These are phyloP conservation scores for Camelina hispida DNA, from an alignment of 345 rosid species.

Conservation along the genomic window DNA sequence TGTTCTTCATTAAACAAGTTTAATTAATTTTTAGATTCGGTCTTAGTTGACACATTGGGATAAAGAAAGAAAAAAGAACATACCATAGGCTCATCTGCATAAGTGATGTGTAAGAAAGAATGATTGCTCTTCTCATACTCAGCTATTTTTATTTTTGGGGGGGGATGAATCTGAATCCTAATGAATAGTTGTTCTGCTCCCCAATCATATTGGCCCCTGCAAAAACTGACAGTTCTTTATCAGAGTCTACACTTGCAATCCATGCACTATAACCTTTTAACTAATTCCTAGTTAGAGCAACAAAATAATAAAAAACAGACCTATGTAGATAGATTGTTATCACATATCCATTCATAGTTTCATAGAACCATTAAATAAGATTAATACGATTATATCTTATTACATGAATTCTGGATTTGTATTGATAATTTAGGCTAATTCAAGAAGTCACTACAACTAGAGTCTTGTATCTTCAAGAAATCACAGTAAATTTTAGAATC, in stretches of 20 bases:
- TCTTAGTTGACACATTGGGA: not conserved
- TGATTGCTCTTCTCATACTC: conserved; percentile 29
- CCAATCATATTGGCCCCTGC: conserved; percentile 43
- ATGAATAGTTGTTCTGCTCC: conserved; percentile 32
- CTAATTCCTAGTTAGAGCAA: not conserved
- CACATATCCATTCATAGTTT: not conserved
- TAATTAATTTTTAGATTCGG: not conserved
- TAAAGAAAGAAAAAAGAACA: not conserved
- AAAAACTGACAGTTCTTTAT: conserved; percentile 34
- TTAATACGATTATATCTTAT: not conserved
- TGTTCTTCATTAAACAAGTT: conserved; percentile 6
- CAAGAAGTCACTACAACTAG: conserved; percentile 19
- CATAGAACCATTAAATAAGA: conserved; percentile 4
- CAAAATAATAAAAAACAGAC: not conserved
- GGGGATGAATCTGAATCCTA: conserved; percentile 45
- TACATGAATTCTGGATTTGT: not conserved
- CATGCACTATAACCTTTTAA: conserved; percentile 28
- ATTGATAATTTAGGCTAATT: not conserved
- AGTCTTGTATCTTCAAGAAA: conserved; percentile 9
- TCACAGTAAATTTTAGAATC: not conserved
- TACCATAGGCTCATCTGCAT: conserved; percentile 15
- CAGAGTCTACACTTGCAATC: conserved; percentile 32
- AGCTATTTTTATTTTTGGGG: conserved; percentile 28
- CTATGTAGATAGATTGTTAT: not conserved
- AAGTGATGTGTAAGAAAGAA: conserved; percentile 33